Percentiles rank a stretch among this genome's conserved stretches.
These are phyloP conservation scores for Trichoderma citrinoviride DNA, from an alignment of 2,329 filamentous ascomycete species.

Conservation along the genomic window DNA sequence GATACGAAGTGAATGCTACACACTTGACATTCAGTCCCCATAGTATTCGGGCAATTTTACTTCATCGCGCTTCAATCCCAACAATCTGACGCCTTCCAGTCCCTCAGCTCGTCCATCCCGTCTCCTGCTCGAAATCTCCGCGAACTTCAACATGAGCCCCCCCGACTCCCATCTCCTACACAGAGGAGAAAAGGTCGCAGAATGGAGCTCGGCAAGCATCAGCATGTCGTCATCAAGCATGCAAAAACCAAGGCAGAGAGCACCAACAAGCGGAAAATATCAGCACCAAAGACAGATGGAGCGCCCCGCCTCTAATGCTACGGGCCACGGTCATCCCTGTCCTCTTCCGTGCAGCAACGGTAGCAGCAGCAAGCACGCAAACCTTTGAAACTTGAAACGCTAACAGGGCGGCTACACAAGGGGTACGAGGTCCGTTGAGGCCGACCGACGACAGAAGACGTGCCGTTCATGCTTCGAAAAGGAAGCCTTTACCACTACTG, in stretches of 20 bases:
- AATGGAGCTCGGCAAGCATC: constrained; percentile 10
- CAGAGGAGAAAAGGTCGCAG: not conserved
- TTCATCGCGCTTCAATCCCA: not conserved
- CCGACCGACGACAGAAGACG: not conserved
- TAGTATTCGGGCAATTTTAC: not conserved
- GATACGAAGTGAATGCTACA: not conserved
- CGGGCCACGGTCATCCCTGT: not conserved
- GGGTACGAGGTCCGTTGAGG: no score
- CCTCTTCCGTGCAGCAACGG: not conserved
- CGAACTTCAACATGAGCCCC: not conserved
- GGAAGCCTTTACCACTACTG: no score
- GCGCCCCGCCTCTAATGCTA: constrained; percentile 4
- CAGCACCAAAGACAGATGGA: no score
- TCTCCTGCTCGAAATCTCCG: not conserved
- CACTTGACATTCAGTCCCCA: no score
- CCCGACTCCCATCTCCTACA: no score
- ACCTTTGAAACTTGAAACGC: constrained; percentile 10
- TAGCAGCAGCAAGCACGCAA: no score
- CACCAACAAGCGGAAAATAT: not conserved
- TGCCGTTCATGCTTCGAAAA: not conserved
- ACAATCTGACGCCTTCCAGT: not conserved
- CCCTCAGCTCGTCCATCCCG: not conserved
- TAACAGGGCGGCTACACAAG: not conserved
- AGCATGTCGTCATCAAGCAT: constrained; percentile 19
- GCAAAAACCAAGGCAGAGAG: constrained; percentile 4